Percentiles rank a stretch among this genome's conserved stretches.
Evolutionary conservation across 495 filamentous ascomycete species (phyloP).

Genomic region (Penicillium malachiteum): DNA sequence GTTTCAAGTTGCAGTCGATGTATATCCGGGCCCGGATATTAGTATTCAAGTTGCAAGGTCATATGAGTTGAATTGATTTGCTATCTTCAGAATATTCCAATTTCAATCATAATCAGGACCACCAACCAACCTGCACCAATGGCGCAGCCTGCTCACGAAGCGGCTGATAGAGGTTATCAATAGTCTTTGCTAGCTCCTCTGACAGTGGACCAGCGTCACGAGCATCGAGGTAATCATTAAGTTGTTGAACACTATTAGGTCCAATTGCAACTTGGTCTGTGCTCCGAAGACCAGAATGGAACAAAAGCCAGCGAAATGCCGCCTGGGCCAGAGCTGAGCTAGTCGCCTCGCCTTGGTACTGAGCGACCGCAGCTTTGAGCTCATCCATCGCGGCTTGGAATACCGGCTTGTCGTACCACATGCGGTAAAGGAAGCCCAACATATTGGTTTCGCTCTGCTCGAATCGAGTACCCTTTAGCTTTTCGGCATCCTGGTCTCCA

Average conservation of each 20-base stretch:
- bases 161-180: background rate
- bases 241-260: constrained; percentile 6
- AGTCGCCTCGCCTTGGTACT: background rate
- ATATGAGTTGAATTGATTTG: background rate
- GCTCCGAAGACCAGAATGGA: constrained; percentile 24
- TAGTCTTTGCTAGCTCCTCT: background rate
- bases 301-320: constrained; percentile 31
- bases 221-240: background rate
- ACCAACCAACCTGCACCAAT: constrained; percentile 1
- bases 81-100: background rate
- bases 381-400: constrained; percentile 21
- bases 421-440: constrained; percentile 15
- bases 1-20: no score
- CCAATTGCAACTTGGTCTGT: constrained; percentile 32
- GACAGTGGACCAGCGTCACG: background rate
- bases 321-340: constrained; percentile 11
- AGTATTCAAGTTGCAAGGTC: no score
- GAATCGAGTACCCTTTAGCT: constrained; percentile 27
- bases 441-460: constrained; percentile 20
- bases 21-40: no score
- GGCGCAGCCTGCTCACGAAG: background rate
- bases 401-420: constrained; percentile 23
- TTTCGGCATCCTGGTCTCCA: constrained; percentile 7
- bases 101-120: background rate
- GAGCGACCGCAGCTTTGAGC: background rate